These are phyloP conservation scores for Aspergillus sp. DNA, from an alignment of 2,329 filamentous ascomycete species.

Conservation along the genomic window DNA sequence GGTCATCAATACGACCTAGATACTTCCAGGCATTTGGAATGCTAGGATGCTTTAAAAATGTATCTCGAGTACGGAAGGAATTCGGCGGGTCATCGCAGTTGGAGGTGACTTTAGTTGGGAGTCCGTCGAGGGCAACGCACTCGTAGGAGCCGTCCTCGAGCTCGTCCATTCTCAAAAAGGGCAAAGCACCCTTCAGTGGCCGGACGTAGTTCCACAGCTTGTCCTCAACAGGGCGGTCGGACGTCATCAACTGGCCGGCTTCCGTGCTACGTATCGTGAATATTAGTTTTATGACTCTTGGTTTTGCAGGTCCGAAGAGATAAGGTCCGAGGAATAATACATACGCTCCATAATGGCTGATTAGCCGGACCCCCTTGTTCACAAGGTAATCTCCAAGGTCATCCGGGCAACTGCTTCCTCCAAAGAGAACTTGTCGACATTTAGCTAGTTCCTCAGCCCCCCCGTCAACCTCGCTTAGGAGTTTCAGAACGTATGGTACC, in stretches of 20 bases:
- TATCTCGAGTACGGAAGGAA: slow-evolving; percentile 60
- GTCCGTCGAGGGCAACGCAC: slow-evolving; percentile 36
- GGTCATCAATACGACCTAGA: slow-evolving; percentile 45
- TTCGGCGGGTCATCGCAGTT: slow-evolving; percentile 51
- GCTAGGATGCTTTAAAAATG: slow-evolving; percentile 47
- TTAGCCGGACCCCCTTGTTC: slow-evolving; percentile 49
- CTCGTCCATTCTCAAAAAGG: slow-evolving; percentile 44
- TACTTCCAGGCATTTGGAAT: slow-evolving; percentile 48
- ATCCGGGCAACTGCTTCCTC: slow-evolving; percentile 59
- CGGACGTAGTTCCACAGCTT: slow-evolving; percentile 62
- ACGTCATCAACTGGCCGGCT: slow-evolving; percentile 62
- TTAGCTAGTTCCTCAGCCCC: slow-evolving; percentile 50
- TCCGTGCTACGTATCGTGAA: slow-evolving; percentile 45
- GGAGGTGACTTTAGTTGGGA: slow-evolving; percentile 41
- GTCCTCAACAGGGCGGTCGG: slow-evolving; percentile 53
- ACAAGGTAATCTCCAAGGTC: slow-evolving; percentile 57
- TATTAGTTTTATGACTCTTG: not conserved
- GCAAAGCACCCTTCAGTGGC: slow-evolving; percentile 39
- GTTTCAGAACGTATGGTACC: slow-evolving; percentile 65
- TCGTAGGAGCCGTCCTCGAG: slow-evolving; percentile 40
- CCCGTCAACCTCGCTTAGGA: slow-evolving; percentile 58
- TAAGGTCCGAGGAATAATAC: not conserved
- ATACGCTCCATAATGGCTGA: slow-evolving; percentile 44
- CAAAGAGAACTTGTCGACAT: slow-evolving; percentile 55
- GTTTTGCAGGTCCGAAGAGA: not conserved